Conservation (phyloP, 208 protist species). For the Blastocrithidia nonstop region DNA sequence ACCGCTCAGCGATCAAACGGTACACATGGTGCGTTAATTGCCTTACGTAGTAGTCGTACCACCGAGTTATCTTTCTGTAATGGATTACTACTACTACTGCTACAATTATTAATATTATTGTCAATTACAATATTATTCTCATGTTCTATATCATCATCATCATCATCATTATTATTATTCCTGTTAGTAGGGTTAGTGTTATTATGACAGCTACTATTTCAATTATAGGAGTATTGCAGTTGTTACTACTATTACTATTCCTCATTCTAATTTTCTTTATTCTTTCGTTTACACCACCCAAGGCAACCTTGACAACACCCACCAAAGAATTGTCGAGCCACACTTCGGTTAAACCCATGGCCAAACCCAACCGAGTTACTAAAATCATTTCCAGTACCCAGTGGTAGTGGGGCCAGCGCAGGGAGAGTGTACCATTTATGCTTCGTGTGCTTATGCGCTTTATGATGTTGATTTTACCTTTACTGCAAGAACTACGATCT, state of each 20-base stretch:
- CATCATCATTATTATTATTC: not conserved
- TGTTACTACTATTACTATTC: too few relatives aligned
- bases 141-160: constrained; percentile 7
- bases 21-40: constrained; percentile 20
- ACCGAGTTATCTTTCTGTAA: constrained; percentile 15
- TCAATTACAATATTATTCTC: constrained; percentile 9
- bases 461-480: not conserved
- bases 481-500: not conserved
- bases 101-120: too few relatives aligned
- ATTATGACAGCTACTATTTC: too few relatives aligned
- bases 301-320: too few relatives aligned
- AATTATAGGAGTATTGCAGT: too few relatives aligned
- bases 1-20: constrained; percentile 69
- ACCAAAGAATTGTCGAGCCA: too few relatives aligned
- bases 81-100: too few relatives aligned
- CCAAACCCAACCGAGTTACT: constrained; percentile 70
- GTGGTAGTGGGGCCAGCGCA: constrained; percentile 48
- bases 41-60: constrained; percentile 16
- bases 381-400: constrained; percentile 80
- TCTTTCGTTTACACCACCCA: too few relatives aligned
- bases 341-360: constrained; percentile 15
- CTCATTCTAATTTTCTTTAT: too few relatives aligned
- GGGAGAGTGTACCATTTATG: constrained; percentile 29
- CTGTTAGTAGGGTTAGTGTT: not conserved
- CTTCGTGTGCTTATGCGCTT: not conserved